Conservation (phyloP, 768 basidiomycete genomes). For the Mycena galericulata region DNA sequence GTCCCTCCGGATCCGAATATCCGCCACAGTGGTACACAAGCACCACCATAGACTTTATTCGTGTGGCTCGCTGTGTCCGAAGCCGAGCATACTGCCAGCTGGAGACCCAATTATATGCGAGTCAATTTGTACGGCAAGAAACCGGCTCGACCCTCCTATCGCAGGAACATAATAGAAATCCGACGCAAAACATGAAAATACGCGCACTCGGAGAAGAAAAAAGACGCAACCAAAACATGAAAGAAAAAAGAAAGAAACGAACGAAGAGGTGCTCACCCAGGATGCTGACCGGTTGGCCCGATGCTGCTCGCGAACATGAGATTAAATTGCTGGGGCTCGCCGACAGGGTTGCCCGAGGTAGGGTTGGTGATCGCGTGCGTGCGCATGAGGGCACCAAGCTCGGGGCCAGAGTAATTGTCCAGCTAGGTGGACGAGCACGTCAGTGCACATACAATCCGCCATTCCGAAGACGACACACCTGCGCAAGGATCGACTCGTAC, state of each 20-base stretch:
- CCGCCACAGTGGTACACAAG: too few species aligned
- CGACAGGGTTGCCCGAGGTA: constrained; percentile 91
- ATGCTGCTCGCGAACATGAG: constrained; percentile 99
- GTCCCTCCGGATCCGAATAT: too few species aligned
- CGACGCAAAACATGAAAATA: not conserved
- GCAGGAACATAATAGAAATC: not conserved
- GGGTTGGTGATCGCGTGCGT: constrained; percentile 88
- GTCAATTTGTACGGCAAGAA: too few species aligned
- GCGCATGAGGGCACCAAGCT: constrained; percentile 88
- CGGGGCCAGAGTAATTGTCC: constrained; percentile 92
- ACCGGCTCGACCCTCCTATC: too few species aligned
- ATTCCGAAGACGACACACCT: too few species aligned
- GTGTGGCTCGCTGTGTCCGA: too few species aligned
- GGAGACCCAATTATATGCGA: too few species aligned
- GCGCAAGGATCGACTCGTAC: constrained; percentile 89
- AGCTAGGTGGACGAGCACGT: constrained; percentile 60
- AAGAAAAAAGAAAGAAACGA: constrained; percentile 2
- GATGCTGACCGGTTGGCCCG: constrained; percentile 96
- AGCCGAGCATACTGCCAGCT: too few species aligned
- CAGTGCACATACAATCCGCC: not conserved
- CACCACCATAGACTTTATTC: too few species aligned
- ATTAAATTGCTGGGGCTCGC: constrained; percentile 96
- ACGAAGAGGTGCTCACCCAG: constrained; percentile 69
- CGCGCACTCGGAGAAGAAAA: constrained; percentile 19
- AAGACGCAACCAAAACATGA: constrained; percentile 4